Percentiles rank a stretch among this genome's conserved stretches.
phyloP scores from a whole-genome alignment of 352 stramenopile species.

The Globisporangium orthogonon region DNA sequence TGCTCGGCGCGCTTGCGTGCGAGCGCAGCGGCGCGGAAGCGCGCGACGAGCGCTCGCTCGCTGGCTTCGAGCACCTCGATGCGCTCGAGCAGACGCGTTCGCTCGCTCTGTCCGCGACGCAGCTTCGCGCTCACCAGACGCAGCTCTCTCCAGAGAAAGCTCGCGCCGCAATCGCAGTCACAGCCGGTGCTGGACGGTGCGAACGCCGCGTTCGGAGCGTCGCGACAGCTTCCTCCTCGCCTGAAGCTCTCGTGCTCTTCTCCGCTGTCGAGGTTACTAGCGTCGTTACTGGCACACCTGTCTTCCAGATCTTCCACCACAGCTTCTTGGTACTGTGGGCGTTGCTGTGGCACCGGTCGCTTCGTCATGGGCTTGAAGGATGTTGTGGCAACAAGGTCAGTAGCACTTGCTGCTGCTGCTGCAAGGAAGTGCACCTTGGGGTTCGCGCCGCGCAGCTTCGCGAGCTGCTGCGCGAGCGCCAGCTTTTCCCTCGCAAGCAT shows the following conservation, averaged over 20 bases:
- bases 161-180: neutral
- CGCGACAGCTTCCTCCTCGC: no score
- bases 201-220: neutral
- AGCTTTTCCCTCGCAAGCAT: conserved; percentile 9
- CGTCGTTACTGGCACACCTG: no score
- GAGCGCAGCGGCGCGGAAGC: conserved; percentile 6
- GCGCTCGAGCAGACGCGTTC: conserved; percentile 3
- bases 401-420: neutral
- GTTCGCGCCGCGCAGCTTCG: conserved; percentile 11
- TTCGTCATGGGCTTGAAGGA: neutral
- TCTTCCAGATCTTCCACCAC: neutral
- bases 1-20: conserved; percentile 8
- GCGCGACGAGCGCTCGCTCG: conserved; percentile 4
- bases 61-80: conserved; percentile 9
- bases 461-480: conserved; percentile 13
- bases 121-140: conserved; percentile 7
- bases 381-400: neutral
- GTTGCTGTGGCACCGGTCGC: neutral
- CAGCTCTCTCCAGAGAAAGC: conserved; percentile 7
- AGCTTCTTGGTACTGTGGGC: neutral
- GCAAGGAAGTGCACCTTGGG: neutral
- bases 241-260: neutral
- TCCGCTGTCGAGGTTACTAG: neutral
- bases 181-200: neutral
- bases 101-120: neutral